These are phyloP conservation scores for Xylaria palmicola DNA, from an alignment of 495 filamentous ascomycete genomes.

Conservation along the genomic window DNA sequence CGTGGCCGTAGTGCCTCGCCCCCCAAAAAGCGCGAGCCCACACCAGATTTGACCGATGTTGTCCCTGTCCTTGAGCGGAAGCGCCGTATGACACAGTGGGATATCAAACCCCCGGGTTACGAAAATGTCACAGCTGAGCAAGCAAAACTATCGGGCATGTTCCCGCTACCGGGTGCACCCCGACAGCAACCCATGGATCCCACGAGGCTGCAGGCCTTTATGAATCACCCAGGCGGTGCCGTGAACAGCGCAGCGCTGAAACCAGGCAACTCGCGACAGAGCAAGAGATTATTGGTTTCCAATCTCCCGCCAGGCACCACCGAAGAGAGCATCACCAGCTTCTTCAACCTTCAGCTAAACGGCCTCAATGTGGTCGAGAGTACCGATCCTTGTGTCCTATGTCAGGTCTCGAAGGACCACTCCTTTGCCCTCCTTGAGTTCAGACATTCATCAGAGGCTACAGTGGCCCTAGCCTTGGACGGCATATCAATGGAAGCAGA, in stretches of 20 bases:
- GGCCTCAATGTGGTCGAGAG: constrained; percentile 85
- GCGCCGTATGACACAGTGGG: constrained; percentile 95
- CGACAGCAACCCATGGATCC: constrained; percentile 97
- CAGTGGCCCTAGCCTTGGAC: constrained; percentile 85
- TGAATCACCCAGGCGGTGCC: constrained; percentile 78
- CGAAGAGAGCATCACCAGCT: constrained; percentile 70
- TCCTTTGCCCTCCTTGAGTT: constrained; percentile 89
- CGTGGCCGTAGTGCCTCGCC: constrained; percentile 75
- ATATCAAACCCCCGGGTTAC: constrained; percentile 97
- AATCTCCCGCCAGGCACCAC: constrained; percentile 70
- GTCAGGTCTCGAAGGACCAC: constrained; percentile 74
- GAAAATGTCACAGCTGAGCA: constrained; percentile 99
- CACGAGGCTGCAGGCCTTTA: constrained; percentile 89
- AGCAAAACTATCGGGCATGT: constrained; percentile 99
- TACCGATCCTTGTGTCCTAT: constrained; percentile 82
- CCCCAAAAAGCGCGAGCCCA: constrained; percentile 88
- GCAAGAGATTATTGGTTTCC: constrained; percentile 84
- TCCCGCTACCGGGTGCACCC: constrained; percentile 92
- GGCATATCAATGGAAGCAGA: constrained; percentile 83
- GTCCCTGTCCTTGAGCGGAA: constrained; percentile 75
- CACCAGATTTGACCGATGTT: constrained; percentile 88
- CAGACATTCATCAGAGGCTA: constrained; percentile 81
- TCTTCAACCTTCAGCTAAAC: constrained; percentile 96
- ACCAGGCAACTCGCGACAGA: constrained; percentile 87
- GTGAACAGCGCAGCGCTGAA: constrained; percentile 75